Evolutionary conservation across 805 yeast genomes (phyloP), one percentile per base, ranked within the genome.

Genomic region (Suhomyces faveliae): DNA sequence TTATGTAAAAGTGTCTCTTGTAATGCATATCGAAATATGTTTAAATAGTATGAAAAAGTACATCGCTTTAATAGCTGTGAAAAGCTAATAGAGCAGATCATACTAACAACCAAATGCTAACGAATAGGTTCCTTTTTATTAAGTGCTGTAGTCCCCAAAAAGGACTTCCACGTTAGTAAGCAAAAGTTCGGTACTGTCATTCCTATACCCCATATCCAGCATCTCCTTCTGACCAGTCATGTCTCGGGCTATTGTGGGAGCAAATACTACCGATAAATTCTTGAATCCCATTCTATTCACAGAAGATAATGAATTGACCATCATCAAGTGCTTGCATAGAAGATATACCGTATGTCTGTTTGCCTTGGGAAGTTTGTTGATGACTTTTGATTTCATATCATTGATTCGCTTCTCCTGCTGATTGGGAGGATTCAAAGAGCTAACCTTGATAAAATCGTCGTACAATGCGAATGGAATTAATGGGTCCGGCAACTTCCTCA

Each of bases 241-340:
- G 58, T 89, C 96, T 42, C 96, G 77, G 0, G 90, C 85, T 39
- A 94, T 68, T 6, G 97, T 89, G 3, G 99, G 98, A 1, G 97
- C 96, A 74, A 94, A 94, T 6, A 92, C 97, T 39, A 94, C 89
- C 0, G 96, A 84, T 45, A 94, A 68, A 59, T 94, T 90, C 64
- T 83, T 83, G 56, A 79, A 73, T 37, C 79, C 87, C 99, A 94
- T 94, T 63, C 91, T 77, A 62, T 91, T 94, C 39, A 67, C 61
- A 10, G 64, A 65, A 40, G 80, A 73, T 61, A 76, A 73, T 22
- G 70, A 63, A 35, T 81, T 79, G 25, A 94, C 84, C 47, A 71
- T 66, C 40, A 74, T 67, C 54, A 94, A 71, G 71, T 94, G 99
- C 40, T 69, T 69, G 43, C 86, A 71, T 35, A 94, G 68, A 38